A percentile compares a stretch with the other conserved stretches of the same genome.
These are phyloP conservation scores for Syzygium aromaticum DNA, from an alignment of 345 rosid genomes.

Conservation along the genomic window DNA sequence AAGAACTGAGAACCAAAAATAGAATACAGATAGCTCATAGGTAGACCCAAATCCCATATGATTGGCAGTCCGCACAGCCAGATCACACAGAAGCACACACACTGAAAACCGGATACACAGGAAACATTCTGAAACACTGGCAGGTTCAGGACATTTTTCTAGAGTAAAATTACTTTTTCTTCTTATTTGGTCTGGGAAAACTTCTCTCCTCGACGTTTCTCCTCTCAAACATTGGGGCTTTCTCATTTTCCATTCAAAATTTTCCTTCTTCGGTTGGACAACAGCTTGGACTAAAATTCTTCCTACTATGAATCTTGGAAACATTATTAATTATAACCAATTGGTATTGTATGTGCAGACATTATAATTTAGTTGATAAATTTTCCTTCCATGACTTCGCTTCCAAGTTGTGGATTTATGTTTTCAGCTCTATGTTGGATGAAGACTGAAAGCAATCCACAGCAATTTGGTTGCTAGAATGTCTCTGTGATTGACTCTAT, in stretches of 20 bases:
- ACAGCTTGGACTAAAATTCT: neutral
- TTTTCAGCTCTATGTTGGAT: neutral
- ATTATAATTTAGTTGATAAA: neutral
- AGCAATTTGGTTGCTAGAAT: neutral
- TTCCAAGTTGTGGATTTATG: neutral
- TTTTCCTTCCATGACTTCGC: neutral
- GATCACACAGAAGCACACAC: neutral
- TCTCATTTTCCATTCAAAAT: neutral
- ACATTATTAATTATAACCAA: neutral
- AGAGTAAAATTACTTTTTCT: neutral
- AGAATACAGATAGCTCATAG: neutral
- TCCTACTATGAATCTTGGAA: neutral
- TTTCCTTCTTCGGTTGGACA: neutral
- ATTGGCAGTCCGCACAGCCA: neutral
- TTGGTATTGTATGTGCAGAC: neutral
- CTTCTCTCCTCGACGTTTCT: neutral
- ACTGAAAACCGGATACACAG: neutral
- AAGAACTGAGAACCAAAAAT: neutral
- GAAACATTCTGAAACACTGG: neutral
- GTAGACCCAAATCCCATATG: neutral
- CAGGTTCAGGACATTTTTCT: neutral
- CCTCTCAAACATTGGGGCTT: neutral
- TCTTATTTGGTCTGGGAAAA: neutral
- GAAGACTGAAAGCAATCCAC: neutral
- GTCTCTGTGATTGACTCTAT: neutral